Evolutionary conservation across 2,329 filamentous ascomycete genomes (phyloP).

Genomic region (Fusarium nurragi): DNA sequence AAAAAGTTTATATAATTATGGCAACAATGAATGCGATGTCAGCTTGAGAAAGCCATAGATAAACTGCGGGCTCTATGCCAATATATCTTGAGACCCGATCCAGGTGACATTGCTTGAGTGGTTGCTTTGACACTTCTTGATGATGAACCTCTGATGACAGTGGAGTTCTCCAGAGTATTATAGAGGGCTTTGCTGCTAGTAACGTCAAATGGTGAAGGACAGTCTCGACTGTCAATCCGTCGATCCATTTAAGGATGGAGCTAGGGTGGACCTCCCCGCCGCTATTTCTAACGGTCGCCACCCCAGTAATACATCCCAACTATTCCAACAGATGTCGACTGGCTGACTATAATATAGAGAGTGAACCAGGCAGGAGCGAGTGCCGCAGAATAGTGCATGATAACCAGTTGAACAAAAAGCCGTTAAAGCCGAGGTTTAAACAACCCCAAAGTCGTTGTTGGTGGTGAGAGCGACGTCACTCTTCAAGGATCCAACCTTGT

Average conservation of each 20-base stretch:
- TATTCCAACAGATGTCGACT: background rate
- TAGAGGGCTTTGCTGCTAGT: too few relatives aligned
- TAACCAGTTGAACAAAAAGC: background rate
- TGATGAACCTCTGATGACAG: too few relatives aligned
- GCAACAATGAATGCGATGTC: too few relatives aligned
- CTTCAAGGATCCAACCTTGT: slow-evolving; percentile 39
- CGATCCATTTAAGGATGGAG: background rate
- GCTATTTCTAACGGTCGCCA: slow-evolving; percentile 7
- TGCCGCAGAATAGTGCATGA: background rate
- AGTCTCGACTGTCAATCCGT: background rate
- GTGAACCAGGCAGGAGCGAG: background rate
- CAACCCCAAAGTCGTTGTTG: background rate
- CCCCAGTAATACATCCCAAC: background rate
- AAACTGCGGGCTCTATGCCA: too few relatives aligned
- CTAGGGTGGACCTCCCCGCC: background rate
- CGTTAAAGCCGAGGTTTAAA: slow-evolving; percentile 8
- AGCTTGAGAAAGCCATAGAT: too few relatives aligned
- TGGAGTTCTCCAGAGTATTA: too few relatives aligned
- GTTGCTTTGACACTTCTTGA: too few relatives aligned
- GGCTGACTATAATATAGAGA: background rate
- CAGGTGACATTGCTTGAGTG: too few relatives aligned
- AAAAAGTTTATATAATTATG: too few relatives aligned
- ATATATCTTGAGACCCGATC: too few relatives aligned
- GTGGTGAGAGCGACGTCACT: slow-evolving; percentile 40
- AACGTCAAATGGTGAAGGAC: too few relatives aligned